phyloP scores from a whole-genome alignment of 805 yeast species.

The Candida sphagnicola region DNA sequence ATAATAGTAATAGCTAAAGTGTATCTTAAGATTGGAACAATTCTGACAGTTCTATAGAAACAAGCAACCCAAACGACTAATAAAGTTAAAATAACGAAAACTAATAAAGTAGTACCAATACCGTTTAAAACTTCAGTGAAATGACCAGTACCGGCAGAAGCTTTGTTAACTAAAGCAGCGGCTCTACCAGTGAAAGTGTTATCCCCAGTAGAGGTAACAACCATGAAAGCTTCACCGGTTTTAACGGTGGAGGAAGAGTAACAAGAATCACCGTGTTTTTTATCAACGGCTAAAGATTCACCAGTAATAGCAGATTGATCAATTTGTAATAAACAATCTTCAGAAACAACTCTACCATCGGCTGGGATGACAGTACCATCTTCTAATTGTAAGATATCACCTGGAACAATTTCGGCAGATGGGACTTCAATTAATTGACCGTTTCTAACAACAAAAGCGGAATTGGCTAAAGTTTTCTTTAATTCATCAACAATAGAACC shows the following conservation, averaged over 20 bases:
- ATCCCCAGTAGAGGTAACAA: slow-evolving; percentile 94
- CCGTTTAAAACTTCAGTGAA: slow-evolving; percentile 97
- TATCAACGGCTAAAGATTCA: slow-evolving; percentile 94
- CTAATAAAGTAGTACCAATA: slow-evolving; percentile 90
- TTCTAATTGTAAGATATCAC: slow-evolving; percentile 89
- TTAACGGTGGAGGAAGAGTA: slow-evolving; percentile 93
- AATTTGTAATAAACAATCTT: slow-evolving; percentile 81
- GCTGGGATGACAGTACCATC: slow-evolving; percentile 93
- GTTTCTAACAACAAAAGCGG: slow-evolving; percentile 82
- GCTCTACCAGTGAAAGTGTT: slow-evolving; percentile 96
- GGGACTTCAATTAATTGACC: slow-evolving; percentile 72
- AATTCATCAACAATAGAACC: slow-evolving; percentile 96
- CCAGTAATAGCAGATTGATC: slow-evolving; percentile 98
- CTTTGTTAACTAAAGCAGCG: slow-evolving; percentile 93
- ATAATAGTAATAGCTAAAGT: slow-evolving; percentile 93
- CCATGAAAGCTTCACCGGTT: slow-evolving; percentile 93
- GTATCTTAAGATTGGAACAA: slow-evolving; percentile 86
- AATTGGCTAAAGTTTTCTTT: slow-evolving; percentile 90
- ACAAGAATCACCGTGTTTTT: slow-evolving; percentile 79
- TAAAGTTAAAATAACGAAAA: slow-evolving; percentile 82
- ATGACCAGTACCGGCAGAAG: slow-evolving; percentile 90
- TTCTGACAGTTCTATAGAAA: slow-evolving; percentile 88
- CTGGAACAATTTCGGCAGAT: slow-evolving; percentile 87
- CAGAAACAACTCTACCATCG: slow-evolving; percentile 86
- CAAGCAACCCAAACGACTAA: slow-evolving; percentile 88